These are phyloP conservation scores for Heliamphora exappendiculata DNA, from an alignment of 148 eudicot genomes.

Conservation along the genomic window DNA sequence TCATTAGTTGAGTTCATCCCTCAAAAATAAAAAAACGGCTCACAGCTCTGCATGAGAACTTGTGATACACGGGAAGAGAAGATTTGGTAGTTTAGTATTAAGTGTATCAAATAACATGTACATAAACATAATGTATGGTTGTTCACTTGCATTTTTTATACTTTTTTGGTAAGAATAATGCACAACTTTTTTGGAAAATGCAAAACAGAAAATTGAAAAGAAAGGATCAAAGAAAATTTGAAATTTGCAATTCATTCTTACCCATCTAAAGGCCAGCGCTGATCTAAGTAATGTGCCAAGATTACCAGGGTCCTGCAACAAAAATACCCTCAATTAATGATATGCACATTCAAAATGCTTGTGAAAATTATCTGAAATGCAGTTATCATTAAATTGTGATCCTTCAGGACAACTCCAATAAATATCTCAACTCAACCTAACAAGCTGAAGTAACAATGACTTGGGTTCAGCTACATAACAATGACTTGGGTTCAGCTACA, in stretches of 20 bases:
- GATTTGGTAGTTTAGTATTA: too few relatives aligned
- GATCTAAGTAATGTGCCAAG: conserved; percentile 92
- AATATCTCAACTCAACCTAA: background rate
- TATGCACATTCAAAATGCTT: background rate
- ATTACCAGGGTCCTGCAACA: conserved; percentile 84
- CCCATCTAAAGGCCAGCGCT: conserved; percentile 92
- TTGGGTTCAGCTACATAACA: background rate
- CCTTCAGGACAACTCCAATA: background rate
- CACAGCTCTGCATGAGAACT: background rate
- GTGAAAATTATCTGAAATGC: background rate
- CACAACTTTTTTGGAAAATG: background rate
- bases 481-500: background rate
- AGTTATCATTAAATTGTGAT: background rate
- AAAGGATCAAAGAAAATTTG: background rate
- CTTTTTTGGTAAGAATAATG: background rate
- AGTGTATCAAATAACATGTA: background rate
- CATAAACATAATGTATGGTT: background rate
- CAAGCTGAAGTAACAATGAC: background rate
- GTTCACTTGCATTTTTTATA: background rate
- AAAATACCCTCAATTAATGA: conserved; percentile 4
- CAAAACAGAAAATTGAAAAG: background rate
- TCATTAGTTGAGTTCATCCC: background rate
- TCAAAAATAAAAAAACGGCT: background rate
- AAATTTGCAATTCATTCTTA: conserved; percentile 21
- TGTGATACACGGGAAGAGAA: conserved; percentile 9